Percentiles rank a stretch among this genome's conserved stretches.
Evolutionary conservation across 1,139 yeast genomes (phyloP).

Genomic region (Kodamaea derodonti): DNA sequence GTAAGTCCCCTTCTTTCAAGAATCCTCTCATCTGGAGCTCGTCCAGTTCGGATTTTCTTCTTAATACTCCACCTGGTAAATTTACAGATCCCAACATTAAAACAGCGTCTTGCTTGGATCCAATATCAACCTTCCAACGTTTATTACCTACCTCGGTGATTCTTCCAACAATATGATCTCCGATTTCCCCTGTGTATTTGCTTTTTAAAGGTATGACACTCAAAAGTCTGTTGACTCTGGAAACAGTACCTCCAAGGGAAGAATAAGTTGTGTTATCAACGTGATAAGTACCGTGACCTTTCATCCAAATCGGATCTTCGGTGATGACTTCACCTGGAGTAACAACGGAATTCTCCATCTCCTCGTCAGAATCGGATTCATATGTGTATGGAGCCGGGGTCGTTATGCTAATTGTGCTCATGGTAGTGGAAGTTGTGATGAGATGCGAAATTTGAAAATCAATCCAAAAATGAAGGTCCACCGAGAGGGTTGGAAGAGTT

Average conservation of each 20-base stretch:
- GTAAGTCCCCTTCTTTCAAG: slow-evolving; percentile 92
- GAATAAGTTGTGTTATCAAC: slow-evolving; percentile 71
- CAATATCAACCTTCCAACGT: slow-evolving; percentile 96
- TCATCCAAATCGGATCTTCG: slow-evolving; percentile 96
- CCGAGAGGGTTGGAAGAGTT: no score
- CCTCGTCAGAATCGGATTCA: slow-evolving; percentile 15
- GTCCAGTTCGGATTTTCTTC: slow-evolving; percentile 92
- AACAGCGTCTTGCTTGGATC: slow-evolving; percentile 88
- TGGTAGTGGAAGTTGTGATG: no score
- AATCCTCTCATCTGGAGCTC: slow-evolving; percentile 94
- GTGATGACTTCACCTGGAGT: slow-evolving; percentile 98
- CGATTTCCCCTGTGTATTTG: slow-evolving; percentile 88
- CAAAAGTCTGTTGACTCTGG: slow-evolving; percentile 79
- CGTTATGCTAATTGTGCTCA: slow-evolving; percentile 36
- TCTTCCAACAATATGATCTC: slow-evolving; percentile 93
- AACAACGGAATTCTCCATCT: slow-evolving; percentile 46
- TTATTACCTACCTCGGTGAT: slow-evolving; percentile 91
- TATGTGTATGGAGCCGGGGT: slow-evolving; percentile 23
- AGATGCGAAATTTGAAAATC: no score
- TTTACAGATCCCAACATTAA: slow-evolving; percentile 93
- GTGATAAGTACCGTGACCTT: slow-evolving; percentile 96
- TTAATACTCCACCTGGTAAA: slow-evolving; percentile 92
- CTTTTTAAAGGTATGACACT: slow-evolving; percentile 87
- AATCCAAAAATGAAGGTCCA: no score
- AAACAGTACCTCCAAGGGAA: slow-evolving; percentile 88